phyloP scores from a whole-genome alignment of 805 yeast genomes.

The Monosporozyma aerobia region DNA sequence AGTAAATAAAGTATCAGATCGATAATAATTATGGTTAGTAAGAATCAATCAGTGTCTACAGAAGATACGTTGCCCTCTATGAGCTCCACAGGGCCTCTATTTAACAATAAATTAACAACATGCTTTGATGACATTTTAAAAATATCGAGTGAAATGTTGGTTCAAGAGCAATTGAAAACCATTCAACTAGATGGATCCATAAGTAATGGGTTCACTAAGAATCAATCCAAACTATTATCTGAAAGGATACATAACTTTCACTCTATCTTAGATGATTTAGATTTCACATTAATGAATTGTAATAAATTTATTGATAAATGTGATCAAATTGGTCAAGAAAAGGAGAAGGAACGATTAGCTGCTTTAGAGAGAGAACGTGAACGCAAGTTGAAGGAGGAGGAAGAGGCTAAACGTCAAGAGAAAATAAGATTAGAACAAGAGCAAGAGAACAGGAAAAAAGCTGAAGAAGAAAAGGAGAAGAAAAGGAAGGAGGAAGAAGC shows the following conservation, averaged over 20 bases:
- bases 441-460: conserved; percentile 1
- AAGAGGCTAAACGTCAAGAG: conserved; percentile 2
- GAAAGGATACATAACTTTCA: conserved; percentile 25
- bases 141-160: conserved; percentile 28
- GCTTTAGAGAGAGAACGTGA: conserved; percentile 7
- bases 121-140: conserved; percentile 28
- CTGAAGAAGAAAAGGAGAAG: conserved; percentile 1
- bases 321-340: conserved; percentile 27
- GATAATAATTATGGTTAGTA: conserved; percentile 2
- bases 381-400: neutral
- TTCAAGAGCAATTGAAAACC: conserved; percentile 29
- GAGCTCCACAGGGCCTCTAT: neutral
- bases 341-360: conserved; percentile 16
- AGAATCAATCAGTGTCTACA: conserved; percentile 1
- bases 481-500: conserved; percentile 7
- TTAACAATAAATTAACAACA: conserved; percentile 23
- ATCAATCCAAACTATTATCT: conserved; percentile 19
- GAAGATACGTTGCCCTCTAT: conserved; percentile 4
- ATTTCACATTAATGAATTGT: conserved; percentile 21
- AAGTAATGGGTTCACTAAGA: conserved; percentile 19
- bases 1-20: neutral
- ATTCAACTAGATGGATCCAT: conserved; percentile 23
- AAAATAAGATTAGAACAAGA: conserved; percentile 1
- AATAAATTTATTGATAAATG: conserved; percentile 23
- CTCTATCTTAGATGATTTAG: conserved; percentile 26